phyloP scores from a whole-genome alignment of 805 yeast genomes.

The Suhomyces vadensis region DNA sequence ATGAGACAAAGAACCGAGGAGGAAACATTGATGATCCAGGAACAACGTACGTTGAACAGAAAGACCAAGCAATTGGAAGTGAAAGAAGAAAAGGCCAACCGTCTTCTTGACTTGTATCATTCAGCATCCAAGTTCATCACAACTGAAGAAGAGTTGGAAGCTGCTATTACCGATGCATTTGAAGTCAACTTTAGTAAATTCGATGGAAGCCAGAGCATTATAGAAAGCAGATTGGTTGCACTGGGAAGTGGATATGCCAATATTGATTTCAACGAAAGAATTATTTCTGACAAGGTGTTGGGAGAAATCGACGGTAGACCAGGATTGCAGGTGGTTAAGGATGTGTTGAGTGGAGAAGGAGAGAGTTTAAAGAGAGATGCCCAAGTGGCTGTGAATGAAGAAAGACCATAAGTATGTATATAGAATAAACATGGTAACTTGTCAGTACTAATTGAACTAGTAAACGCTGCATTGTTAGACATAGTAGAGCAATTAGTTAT shows the following conservation, averaged over 20 bases:
- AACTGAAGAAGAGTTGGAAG: constrained; percentile 64
- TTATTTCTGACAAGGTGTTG: constrained; percentile 36
- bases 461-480: no score
- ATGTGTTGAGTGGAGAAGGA: constrained; percentile 39
- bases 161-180: constrained; percentile 59
- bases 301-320: constrained; percentile 46
- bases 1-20: constrained; percentile 72
- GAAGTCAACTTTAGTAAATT: constrained; percentile 40
- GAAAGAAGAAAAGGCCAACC: constrained; percentile 53
- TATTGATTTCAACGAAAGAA: constrained; percentile 30
- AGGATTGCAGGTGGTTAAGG: constrained; percentile 40
- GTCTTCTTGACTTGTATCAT: constrained; percentile 70
- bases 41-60: constrained; percentile 71
- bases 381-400: constrained; percentile 29
- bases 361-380: constrained; percentile 41
- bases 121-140: constrained; percentile 68
- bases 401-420: constrained; percentile 8
- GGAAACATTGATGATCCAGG: constrained; percentile 55
- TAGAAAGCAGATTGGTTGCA: constrained; percentile 39
- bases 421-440: no score
- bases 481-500: no score
- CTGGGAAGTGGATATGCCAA: constrained; percentile 29
- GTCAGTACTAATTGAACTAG: no score
- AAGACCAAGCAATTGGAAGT: constrained; percentile 51
- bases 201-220: constrained; percentile 32